Conservation (phyloP, 2,329 filamentous ascomycete species). For the Trichoderma lentiforme region DNA sequence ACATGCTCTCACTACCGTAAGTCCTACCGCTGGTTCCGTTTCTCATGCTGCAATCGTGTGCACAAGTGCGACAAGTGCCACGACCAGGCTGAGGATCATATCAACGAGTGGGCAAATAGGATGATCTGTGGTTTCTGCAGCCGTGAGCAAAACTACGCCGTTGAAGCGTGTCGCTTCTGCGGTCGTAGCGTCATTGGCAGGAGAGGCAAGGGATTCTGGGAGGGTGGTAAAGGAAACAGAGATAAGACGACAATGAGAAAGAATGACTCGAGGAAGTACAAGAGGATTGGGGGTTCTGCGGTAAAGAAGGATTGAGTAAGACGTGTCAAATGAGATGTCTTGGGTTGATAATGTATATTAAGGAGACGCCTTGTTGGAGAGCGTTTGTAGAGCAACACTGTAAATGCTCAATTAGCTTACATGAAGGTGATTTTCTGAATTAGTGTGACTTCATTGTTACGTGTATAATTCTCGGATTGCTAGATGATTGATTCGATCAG, state of each 20-base stretch:
- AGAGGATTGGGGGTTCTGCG: conserved; percentile 49
- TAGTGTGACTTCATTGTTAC: background rate
- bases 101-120: conserved; percentile 75
- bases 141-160: conserved; percentile 74
- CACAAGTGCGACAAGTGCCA: conserved; percentile 71
- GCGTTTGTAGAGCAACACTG: background rate
- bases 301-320: conserved; percentile 15
- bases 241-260: conserved; percentile 68
- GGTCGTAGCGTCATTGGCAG: conserved; percentile 64
- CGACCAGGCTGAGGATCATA: conserved; percentile 66
- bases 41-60: conserved; percentile 59
- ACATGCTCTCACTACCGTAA: conserved; percentile 57
- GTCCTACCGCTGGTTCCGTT: conserved; percentile 63
- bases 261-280: conserved; percentile 73
- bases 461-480: background rate
- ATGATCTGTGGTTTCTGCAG: conserved; percentile 83
- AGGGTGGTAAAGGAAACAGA: conserved; percentile 79
- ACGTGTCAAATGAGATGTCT: background rate
- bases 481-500: background rate
- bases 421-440: background rate
- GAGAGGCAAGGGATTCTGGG: conserved; percentile 74
- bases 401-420: background rate
- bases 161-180: conserved; percentile 73
- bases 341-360: background rate
- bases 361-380: background rate